Conservation (phyloP, 768 basidiomycete species). For the Boletellus ananiceps region DNA sequence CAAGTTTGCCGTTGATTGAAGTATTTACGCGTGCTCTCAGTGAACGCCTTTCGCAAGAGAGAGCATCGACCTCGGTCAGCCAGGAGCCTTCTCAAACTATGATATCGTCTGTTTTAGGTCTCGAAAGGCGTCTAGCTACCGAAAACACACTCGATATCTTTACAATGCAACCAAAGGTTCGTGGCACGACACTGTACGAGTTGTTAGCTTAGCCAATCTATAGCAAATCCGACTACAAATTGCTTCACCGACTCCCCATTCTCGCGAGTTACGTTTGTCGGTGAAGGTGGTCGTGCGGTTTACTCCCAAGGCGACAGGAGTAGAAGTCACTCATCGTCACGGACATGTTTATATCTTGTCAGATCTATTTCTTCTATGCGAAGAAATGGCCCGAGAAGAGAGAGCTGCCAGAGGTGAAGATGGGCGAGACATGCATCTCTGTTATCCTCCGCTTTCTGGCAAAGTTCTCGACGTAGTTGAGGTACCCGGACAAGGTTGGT, state of each 20-base stretch:
- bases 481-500: slow-evolving; percentile 55
- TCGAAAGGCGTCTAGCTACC: slow-evolving; percentile 77
- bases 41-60: slow-evolving; percentile 58
- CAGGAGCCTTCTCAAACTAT: slow-evolving; percentile 49
- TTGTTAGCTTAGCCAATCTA: slow-evolving; percentile 2
- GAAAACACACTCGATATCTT: slow-evolving; percentile 87
- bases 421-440: slow-evolving; percentile 83
- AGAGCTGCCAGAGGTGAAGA: slow-evolving; percentile 43
- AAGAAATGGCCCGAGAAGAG: slow-evolving; percentile 72
- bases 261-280: slow-evolving; percentile 70
- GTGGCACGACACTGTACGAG: slow-evolving; percentile 2
- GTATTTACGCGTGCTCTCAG: slow-evolving; percentile 31
- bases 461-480: slow-evolving; percentile 80
- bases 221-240: slow-evolving; percentile 92
- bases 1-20: not conserved
- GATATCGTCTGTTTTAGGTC: slow-evolving; percentile 60
- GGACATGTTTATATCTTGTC: slow-evolving; percentile 88
- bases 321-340: slow-evolving; percentile 68
- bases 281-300: slow-evolving; percentile 71
- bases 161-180: slow-evolving; percentile 89
- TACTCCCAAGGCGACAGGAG: slow-evolving; percentile 67
- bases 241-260: slow-evolving; percentile 69
- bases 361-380: slow-evolving; percentile 88
- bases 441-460: slow-evolving; percentile 92
- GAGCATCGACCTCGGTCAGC: slow-evolving; percentile 49